Conservation (phyloP, 768 basidiomycete genomes). For the Antrodiella citrinella region DNA sequence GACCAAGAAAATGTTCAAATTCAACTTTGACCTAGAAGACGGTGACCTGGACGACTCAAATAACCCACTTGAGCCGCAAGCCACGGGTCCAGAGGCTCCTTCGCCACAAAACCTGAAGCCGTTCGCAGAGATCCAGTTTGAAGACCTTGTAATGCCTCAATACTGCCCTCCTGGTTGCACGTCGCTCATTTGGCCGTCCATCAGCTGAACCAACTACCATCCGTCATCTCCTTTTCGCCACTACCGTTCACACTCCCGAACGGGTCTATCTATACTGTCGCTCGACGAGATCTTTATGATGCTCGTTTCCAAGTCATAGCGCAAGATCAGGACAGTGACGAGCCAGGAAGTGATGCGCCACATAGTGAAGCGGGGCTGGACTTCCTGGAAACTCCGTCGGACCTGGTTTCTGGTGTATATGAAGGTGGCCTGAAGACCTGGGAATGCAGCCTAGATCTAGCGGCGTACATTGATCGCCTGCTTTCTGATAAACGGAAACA, state of each 20-base stretch:
- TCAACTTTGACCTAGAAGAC: slow-evolving; percentile 57
- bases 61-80: not conserved
- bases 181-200: slow-evolving; percentile 2
- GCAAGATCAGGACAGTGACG: slow-evolving; percentile 28
- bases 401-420: slow-evolving; percentile 86
- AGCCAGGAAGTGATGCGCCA: slow-evolving; percentile 1
- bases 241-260: slow-evolving; percentile 41
- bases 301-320: slow-evolving; percentile 91
- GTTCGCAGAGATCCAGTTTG: slow-evolving; percentile 23
- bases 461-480: slow-evolving; percentile 41
- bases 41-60: slow-evolving; percentile 23
- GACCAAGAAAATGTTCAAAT: slow-evolving; percentile 47
- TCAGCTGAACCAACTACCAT: slow-evolving; percentile 65
- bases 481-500: slow-evolving; percentile 21
- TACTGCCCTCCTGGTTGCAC: not conserved
- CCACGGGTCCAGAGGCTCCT: slow-evolving; percentile 1
- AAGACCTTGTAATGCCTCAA: slow-evolving; percentile 20
- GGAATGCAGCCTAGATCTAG: slow-evolving; percentile 91
- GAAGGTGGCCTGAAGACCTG: slow-evolving; percentile 97
- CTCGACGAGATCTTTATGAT: slow-evolving; percentile 87
- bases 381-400: slow-evolving; percentile 77
- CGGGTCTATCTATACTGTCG: slow-evolving; percentile 29
- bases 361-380: slow-evolving; percentile 31
- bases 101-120: slow-evolving; percentile 3
- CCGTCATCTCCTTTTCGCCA: slow-evolving; percentile 74